Conservation (phyloP, 2,329 filamentous ascomycete species). For the Exserohilum turcica region DNA sequence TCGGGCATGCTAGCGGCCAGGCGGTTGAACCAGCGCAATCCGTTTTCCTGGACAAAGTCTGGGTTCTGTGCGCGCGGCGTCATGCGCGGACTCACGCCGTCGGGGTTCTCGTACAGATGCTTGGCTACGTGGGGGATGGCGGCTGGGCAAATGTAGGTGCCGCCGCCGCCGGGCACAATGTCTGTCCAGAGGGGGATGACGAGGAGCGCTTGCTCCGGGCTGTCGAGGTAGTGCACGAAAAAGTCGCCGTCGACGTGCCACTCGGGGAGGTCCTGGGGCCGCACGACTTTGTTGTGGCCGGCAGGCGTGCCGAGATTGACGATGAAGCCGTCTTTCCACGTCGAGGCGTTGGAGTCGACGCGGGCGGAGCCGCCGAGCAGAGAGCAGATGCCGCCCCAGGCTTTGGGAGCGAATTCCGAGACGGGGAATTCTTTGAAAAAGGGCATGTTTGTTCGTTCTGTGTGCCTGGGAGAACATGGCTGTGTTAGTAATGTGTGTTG, state of each 20-base stretch:
- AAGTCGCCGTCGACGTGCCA: slow-evolving; percentile 78
- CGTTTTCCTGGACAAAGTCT: slow-evolving; percentile 51
- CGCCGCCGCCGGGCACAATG: slow-evolving; percentile 64
- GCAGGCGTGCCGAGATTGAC: slow-evolving; percentile 67
- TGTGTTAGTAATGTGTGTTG: background rate
- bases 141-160: slow-evolving; percentile 67
- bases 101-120: slow-evolving; percentile 64
- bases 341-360: slow-evolving; percentile 45
- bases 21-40: slow-evolving; percentile 54
- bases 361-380: slow-evolving; percentile 65
- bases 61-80: slow-evolving; percentile 57
- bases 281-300: slow-evolving; percentile 56
- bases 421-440: slow-evolving; percentile 61
- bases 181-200: slow-evolving; percentile 72
- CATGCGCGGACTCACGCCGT: slow-evolving; percentile 71
- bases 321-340: slow-evolving; percentile 71
- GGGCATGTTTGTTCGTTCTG: slow-evolving; percentile 68
- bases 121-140: slow-evolving; percentile 63
- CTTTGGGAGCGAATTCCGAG: slow-evolving; percentile 64
- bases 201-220: slow-evolving; percentile 69
- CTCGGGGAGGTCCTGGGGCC: slow-evolving; percentile 59
- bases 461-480: slow-evolving; percentile 38
- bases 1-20: slow-evolving; percentile 44
- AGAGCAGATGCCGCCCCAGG: slow-evolving; percentile 70
- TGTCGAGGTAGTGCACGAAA: slow-evolving; percentile 74